Percentiles rank a stretch among this genome's conserved stretches.
These are phyloP conservation scores for Pulveroboletus sp. DNA, from an alignment of 768 basidiomycete species.

Conservation along the genomic window DNA sequence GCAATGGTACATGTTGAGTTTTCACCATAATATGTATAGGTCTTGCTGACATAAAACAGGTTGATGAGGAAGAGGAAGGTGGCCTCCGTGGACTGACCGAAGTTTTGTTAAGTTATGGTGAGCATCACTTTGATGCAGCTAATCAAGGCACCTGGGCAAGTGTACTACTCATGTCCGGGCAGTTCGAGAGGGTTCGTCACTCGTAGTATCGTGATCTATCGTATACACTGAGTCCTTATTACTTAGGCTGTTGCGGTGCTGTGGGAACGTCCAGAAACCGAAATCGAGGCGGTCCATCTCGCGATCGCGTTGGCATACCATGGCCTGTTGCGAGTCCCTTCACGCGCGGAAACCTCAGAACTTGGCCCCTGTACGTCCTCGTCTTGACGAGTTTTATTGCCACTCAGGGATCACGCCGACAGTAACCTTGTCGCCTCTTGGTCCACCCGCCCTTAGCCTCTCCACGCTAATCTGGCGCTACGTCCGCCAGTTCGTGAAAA, in stretches of 20 bases:
- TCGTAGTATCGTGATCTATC: neutral
- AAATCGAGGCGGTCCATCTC: slow-evolving; percentile 92
- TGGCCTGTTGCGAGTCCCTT: slow-evolving; percentile 81
- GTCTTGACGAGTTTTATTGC: neutral
- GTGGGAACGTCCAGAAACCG: slow-evolving; percentile 81
- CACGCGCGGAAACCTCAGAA: slow-evolving; percentile 77
- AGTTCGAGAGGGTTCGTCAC: slow-evolving; percentile 80
- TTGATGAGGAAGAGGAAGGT: slow-evolving; percentile 78
- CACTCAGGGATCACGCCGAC: neutral
- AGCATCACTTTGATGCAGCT: slow-evolving; percentile 72
- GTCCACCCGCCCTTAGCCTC: slow-evolving; percentile 70
- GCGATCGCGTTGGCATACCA: slow-evolving; percentile 91
- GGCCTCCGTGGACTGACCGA: slow-evolving; percentile 73
- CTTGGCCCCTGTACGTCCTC: slow-evolving; percentile 66
- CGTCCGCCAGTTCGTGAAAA: slow-evolving; percentile 84
- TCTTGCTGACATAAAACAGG: slow-evolving; percentile 33
- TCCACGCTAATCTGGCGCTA: slow-evolving; percentile 90
- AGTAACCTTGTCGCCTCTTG: slow-evolving; percentile 70
- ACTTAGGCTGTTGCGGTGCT: slow-evolving; percentile 82
- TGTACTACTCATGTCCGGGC: slow-evolving; percentile 85
- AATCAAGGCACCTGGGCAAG: slow-evolving; percentile 73
- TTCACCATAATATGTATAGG: neutral
- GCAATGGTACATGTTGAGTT: slow-evolving; percentile 50
- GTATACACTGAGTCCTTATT: neutral
- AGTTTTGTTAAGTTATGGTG: slow-evolving; percentile 70